These are phyloP conservation scores for Termitomyces sp. DNA, from an alignment of 768 basidiomycete genomes.

Conservation along the genomic window DNA sequence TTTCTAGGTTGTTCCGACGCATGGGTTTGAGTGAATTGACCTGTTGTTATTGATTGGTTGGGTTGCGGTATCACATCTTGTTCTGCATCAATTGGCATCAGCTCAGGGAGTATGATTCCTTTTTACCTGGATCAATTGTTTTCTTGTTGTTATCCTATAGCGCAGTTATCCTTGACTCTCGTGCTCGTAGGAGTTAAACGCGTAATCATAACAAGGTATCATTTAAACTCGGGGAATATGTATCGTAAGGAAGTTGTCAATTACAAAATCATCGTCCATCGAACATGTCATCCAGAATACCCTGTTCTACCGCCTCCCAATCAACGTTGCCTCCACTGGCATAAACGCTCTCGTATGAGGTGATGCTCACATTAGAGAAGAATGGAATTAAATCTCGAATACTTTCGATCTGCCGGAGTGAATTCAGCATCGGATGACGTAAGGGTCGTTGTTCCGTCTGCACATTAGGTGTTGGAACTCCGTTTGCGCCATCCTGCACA, in stretches of 20 bases:
- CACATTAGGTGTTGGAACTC: slow-evolving; percentile 21
- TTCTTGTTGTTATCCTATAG: not conserved
- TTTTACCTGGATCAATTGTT: not conserved
- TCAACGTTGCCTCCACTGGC: slow-evolving; percentile 77
- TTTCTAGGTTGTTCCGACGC: slow-evolving; percentile 43
- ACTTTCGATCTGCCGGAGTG: slow-evolving; percentile 73
- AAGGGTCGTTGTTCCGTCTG: slow-evolving; percentile 40
- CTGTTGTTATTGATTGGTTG: not conserved
- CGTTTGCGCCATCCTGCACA: slow-evolving; percentile 25
- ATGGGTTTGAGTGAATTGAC: not conserved
- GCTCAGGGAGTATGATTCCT: not conserved
- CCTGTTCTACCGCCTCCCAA: slow-evolving; percentile 84
- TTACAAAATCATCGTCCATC: slow-evolving; percentile 55
- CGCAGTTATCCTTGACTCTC: not conserved
- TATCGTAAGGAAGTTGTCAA: slow-evolving; percentile 3
- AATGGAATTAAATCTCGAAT: slow-evolving; percentile 86
- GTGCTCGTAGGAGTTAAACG: not conserved
- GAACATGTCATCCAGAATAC: slow-evolving; percentile 86
- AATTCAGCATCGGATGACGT: slow-evolving; percentile 71
- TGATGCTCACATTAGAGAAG: slow-evolving; percentile 85
- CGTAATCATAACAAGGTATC: slow-evolving; percentile 11
- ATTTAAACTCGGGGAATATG: slow-evolving; percentile 12
- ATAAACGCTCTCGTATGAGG: slow-evolving; percentile 90
- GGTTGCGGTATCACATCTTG: not conserved
- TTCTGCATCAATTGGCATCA: not conserved